Evolutionary conservation across 345 rosid genomes (phyloP), one percentile per base, ranked within the genome.

Genomic region (Lepidium sativum): DNA sequence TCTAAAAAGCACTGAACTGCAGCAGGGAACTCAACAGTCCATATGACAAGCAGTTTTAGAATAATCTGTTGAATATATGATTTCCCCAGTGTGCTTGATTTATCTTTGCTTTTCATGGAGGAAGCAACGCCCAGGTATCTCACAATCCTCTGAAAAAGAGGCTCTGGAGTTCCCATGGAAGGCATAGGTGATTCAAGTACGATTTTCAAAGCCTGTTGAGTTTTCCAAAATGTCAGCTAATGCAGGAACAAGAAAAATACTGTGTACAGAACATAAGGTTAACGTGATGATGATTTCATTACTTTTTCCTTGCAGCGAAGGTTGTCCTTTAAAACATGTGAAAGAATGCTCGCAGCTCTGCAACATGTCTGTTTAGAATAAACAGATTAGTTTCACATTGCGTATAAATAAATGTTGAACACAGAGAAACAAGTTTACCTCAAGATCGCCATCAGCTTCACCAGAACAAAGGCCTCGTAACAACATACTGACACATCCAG

Each of bases 291-390:
- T 29, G 56, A 37, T 17, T 18, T 16, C 40, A 39, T 45, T 84
- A 95, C 99, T 95, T 80, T 86, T 79, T 88, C 97, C 66, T 88
- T 95, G 83, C 97, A 88, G 61, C 58, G 89, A 54, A 48, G 62
- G 72, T 91, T 95, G 78, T 81, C 91, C 83, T 81, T 79, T 41
- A 95, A 78, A 47, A 95, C 64, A 78, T 95, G 91, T 60, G 97
- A 88, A 62, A 95, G 88, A 40, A 91, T 86, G 76, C 94, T 91
- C 34, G 99, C 96, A 78, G 97, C 95, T 76, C 99, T 83, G 84
- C 95, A 81, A 78, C 95, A 91, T 65, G 80, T 84, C 99, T 95
- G 83, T 57, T 68, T 77, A 45, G 77, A 71, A 73, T 31, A 20
- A 20, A 53, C 0, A 21, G 7, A 39, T 44, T 8, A 54, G 64